Evolutionary conservation across 176 grass and related monocot genomes (phyloP).

Genomic region (Musa itinerans): DNA sequence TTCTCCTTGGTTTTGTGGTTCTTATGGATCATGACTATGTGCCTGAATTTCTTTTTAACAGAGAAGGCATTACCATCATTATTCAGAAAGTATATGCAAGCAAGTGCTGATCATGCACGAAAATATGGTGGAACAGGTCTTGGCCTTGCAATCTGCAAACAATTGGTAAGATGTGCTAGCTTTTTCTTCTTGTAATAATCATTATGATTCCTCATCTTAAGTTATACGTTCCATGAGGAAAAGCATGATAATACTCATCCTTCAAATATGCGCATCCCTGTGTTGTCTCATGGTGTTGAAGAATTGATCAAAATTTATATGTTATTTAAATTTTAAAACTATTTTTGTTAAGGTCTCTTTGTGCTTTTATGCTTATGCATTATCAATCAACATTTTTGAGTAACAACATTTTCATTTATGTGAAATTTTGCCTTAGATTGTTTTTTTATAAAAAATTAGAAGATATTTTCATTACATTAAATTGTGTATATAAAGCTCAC

Average conservation of each 20-base stretch:
- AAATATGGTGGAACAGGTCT: slow-evolving; percentile 92
- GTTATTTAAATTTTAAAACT: neutral
- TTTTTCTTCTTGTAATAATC: neutral
- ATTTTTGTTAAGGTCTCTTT: neutral
- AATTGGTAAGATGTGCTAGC: slow-evolving; percentile 43
- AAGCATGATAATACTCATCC: neutral
- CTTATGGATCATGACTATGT: slow-evolving; percentile 12
- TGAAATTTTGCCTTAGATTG: neutral
- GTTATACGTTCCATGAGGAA: neutral
- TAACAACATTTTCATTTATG: neutral
- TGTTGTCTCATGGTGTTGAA: neutral
- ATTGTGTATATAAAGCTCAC: too few species aligned
- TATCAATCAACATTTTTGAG: neutral
- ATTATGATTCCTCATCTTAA: neutral
- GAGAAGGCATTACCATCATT: slow-evolving; percentile 74
- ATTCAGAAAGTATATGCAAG: slow-evolving; percentile 94
- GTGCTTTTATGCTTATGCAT: neutral
- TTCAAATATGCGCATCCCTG: neutral
- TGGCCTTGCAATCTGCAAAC: slow-evolving; percentile 96
- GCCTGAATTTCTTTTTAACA: slow-evolving; percentile 31
- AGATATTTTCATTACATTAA: too few species aligned
- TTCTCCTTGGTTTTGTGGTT: neutral
- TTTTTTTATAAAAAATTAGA: too few species aligned
- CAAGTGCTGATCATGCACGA: slow-evolving; percentile 74
- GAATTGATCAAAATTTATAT: neutral